These are phyloP conservation scores for Pichia kluyveri DNA, from an alignment of 805 yeast genomes.

Conservation along the genomic window DNA sequence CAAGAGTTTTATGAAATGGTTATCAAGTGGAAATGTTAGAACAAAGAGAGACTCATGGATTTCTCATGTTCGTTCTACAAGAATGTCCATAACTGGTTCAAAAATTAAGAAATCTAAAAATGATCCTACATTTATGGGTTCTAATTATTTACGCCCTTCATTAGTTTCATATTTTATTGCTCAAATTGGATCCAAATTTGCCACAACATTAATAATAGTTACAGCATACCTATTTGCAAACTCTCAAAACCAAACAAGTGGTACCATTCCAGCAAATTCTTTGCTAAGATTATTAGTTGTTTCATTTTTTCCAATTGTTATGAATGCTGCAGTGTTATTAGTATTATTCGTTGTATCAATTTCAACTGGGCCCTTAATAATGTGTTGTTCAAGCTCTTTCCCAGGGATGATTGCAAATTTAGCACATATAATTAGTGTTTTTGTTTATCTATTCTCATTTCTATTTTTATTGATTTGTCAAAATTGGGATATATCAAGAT, in stretches of 20 bases:
- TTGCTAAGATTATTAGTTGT: conserved; percentile 35
- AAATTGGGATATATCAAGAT: conserved; percentile 51
- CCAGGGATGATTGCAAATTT: conserved; percentile 47
- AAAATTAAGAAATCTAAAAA: conserved; percentile 34
- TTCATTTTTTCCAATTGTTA: conserved; percentile 37
- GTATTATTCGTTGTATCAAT: conserved; percentile 36
- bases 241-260: conserved; percentile 38
- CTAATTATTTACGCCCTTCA: conserved; percentile 39
- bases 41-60: conserved; percentile 33
- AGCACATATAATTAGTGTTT: conserved; percentile 45
- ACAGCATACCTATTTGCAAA: conserved; percentile 46
- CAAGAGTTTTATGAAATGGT: conserved; percentile 42
- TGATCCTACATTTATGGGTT: conserved; percentile 30
- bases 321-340: conserved; percentile 34
- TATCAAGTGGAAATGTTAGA: conserved; percentile 42
- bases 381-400: conserved; percentile 33
- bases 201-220: conserved; percentile 27
- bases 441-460: conserved; percentile 46
- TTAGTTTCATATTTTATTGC: conserved; percentile 29
- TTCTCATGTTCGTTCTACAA: conserved; percentile 36
- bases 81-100: conserved; percentile 51
- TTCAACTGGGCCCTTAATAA: conserved; percentile 39
- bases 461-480: conserved; percentile 62
- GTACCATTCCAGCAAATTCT: conserved; percentile 29
- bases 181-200: conserved; percentile 31